Conservation (phyloP, 1,284 basidiomycete genomes). For the Pterulicium gracile region DNA sequence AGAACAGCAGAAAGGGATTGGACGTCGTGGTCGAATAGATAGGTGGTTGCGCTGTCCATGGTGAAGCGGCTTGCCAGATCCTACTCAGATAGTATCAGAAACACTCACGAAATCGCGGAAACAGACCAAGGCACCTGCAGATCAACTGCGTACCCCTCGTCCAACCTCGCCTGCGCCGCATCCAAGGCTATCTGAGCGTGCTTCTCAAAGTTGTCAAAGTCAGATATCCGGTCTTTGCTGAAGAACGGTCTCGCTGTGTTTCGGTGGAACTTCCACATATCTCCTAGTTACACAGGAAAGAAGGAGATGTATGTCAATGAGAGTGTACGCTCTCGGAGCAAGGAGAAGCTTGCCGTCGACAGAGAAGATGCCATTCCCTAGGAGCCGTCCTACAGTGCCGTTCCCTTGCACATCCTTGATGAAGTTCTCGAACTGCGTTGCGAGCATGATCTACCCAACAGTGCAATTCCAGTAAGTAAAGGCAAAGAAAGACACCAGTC, state of each 20-base stretch:
- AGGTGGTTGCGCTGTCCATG: conserved; percentile 33
- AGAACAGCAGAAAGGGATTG: conserved; percentile 17
- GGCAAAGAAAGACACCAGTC: neutral
- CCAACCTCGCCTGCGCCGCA: conserved; percentile 23
- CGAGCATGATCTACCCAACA: conserved; percentile 1
- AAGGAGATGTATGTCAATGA: neutral
- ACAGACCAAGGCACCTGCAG: too few species aligned
- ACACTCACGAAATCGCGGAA: too few species aligned
- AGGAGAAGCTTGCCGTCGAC: neutral
- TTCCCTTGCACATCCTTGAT: neutral
- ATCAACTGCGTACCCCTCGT: conserved; percentile 27
- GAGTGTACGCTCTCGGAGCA: neutral
- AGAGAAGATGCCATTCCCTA: conserved; percentile 1
- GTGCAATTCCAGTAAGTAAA: neutral
- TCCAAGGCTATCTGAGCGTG: conserved; percentile 26
- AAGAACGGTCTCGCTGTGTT: conserved; percentile 37
- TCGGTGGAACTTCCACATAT: conserved; percentile 35
- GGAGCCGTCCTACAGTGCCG: neutral
- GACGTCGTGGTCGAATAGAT: conserved; percentile 26
- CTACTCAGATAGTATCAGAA: too few species aligned
- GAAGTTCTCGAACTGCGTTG: conserved; percentile 1
- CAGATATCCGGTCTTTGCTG: conserved; percentile 29
- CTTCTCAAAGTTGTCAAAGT: conserved; percentile 36
- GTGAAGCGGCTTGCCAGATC: conserved; percentile 32
- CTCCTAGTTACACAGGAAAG: conserved; percentile 17